phyloP scores from a whole-genome alignment of 2,329 filamentous ascomycete genomes.

The Chaetomium sp. region DNA sequence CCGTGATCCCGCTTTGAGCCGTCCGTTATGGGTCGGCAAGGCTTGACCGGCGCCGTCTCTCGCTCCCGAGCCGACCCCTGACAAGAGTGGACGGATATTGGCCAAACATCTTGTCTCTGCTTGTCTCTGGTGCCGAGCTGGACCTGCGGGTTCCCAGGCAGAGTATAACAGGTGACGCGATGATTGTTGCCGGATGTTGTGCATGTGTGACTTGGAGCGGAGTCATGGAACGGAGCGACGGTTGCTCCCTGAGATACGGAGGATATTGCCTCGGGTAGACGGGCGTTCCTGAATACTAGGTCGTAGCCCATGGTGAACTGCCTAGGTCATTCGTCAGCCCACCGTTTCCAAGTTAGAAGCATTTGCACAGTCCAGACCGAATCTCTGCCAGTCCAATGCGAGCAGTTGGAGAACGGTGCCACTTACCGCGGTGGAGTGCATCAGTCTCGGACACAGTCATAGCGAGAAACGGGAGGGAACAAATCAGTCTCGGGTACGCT shows the following conservation, averaged over 20 bases:
- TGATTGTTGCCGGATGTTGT: constrained; percentile 45
- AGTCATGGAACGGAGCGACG: background rate
- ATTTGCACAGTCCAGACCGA: background rate
- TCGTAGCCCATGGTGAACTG: too few species aligned
- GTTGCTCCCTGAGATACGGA: background rate
- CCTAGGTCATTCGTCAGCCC: too few species aligned
- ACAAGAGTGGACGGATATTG: background rate
- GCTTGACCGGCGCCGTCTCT: background rate
- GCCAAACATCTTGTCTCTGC: background rate
- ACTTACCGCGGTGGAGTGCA: background rate
- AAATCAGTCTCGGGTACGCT: background rate
- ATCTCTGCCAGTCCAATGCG: background rate
- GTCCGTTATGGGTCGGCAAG: background rate
- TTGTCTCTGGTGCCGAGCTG: constrained; percentile 2
- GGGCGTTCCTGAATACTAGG: too few species aligned
- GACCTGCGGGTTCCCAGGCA: constrained; percentile 34
- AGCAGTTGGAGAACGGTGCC: background rate
- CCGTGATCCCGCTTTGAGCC: background rate
- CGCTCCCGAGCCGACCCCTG: background rate
- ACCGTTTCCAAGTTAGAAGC: background rate
- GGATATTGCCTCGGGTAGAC: background rate
- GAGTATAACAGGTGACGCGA: constrained; percentile 40
- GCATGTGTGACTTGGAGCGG: constrained; percentile 36
- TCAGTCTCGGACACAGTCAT: constrained; percentile 1
- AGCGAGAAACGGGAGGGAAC: background rate